Evolutionary conservation across 1,284 basidiomycete genomes (phyloP).

Genomic region (Sporisorium reilianum): DNA sequence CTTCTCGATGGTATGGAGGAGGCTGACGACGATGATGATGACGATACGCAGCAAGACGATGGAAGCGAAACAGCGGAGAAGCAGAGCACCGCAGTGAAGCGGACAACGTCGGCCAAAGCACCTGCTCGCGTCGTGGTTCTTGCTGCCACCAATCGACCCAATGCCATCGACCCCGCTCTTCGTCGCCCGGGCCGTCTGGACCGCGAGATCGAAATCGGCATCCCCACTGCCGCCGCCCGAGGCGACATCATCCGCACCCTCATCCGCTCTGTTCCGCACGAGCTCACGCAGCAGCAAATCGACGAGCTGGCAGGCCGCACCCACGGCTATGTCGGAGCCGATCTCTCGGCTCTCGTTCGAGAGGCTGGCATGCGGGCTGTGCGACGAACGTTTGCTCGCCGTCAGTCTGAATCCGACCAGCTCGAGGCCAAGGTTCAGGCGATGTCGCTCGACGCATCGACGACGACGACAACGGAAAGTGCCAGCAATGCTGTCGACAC

Average conservation of each 20-base stretch:
- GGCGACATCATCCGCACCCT: constrained; percentile 85
- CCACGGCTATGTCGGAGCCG: constrained; percentile 97
- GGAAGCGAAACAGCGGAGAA: constrained; percentile 64
- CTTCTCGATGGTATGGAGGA: constrained; percentile 87
- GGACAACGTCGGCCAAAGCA: constrained; percentile 3
- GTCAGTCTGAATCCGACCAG: constrained; percentile 5
- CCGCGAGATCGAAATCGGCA: constrained; percentile 95
- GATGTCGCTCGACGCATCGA: constrained; percentile 32
- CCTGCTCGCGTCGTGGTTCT: constrained; percentile 86
- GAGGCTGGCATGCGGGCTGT: constrained; percentile 93
- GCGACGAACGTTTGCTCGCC: constrained; percentile 73
- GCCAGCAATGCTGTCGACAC: not conserved
- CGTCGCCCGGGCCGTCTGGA: constrained; percentile 94
- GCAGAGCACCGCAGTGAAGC: constrained; percentile 56
- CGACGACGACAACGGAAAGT: not conserved
- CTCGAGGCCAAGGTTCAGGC: constrained; percentile 34
- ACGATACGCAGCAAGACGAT: constrained; percentile 16
- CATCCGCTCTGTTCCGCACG: constrained; percentile 82
- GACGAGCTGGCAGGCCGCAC: constrained; percentile 80
- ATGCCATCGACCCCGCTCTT: constrained; percentile 95
- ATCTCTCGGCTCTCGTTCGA: constrained; percentile 89
- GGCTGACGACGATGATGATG: constrained; percentile 57
- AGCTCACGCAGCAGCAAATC: constrained; percentile 76
- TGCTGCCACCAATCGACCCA: constrained; percentile 95
- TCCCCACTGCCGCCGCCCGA: constrained; percentile 87